A percentile compares a stretch with the other conserved stretches of the same genome.
These are phyloP conservation scores for Fusarium acutatum DNA, from an alignment of 2,329 filamentous ascomycete genomes.

Conservation along the genomic window DNA sequence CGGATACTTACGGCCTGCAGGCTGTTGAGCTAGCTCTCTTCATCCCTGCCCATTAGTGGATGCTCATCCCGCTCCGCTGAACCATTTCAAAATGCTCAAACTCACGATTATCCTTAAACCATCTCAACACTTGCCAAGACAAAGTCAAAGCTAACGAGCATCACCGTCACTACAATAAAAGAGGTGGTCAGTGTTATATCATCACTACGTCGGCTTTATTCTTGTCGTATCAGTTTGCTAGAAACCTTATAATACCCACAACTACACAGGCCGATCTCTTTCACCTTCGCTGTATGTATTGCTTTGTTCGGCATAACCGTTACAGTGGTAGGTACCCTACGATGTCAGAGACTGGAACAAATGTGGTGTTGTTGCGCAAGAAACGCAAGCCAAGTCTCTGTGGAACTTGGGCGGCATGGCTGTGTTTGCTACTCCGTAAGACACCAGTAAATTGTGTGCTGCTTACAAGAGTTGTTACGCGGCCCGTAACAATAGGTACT, in stretches of 20 bases:
- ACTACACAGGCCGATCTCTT: neutral
- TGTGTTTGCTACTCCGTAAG: slow-evolving; percentile 11
- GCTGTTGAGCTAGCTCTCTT: slow-evolving; percentile 25
- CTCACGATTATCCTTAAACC: slow-evolving; percentile 39
- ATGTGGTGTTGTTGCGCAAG: slow-evolving; percentile 32
- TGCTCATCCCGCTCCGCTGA: slow-evolving; percentile 37
- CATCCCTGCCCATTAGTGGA: slow-evolving; percentile 28
- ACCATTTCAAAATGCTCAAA: slow-evolving; percentile 33
- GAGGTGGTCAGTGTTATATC: neutral
- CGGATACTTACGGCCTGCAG: slow-evolving; percentile 24
- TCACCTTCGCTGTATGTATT: neutral
- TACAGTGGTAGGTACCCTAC: slow-evolving; percentile 2
- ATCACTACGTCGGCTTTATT: slow-evolving; percentile 1
- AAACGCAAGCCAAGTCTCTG: slow-evolving; percentile 26
- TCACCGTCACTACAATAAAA: slow-evolving; percentile 15
- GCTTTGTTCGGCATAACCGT: neutral
- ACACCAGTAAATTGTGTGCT: slow-evolving; percentile 10
- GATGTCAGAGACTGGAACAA: slow-evolving; percentile 24
- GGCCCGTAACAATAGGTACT: neutral
- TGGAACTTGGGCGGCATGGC: slow-evolving; percentile 31
- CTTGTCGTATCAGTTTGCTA: slow-evolving; percentile 11
- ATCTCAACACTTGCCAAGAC: slow-evolving; percentile 33
- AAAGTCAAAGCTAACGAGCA: slow-evolving; percentile 1
- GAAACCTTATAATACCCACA: slow-evolving; percentile 2
- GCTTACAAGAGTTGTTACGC: slow-evolving; percentile 9